Evolutionary conservation across 1,284 basidiomycete genomes (phyloP).

Genomic region (Boletus holoroseus): DNA sequence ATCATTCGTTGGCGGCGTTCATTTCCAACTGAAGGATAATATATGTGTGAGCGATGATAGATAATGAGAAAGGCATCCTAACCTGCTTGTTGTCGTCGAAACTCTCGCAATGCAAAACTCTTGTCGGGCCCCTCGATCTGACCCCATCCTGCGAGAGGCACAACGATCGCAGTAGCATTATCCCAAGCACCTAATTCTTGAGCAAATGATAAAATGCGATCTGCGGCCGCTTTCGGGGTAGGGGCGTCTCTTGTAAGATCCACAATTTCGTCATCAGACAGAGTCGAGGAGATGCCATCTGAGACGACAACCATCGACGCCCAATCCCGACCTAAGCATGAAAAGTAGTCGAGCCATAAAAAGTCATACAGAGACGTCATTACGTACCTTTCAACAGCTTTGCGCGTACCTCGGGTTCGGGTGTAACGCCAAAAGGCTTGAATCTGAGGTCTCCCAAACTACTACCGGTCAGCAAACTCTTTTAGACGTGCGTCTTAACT

Average conservation of each 20-base stretch:
- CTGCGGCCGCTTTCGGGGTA: conserved; percentile 78
- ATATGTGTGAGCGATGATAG: conserved; percentile 12
- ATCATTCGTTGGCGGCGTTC: conserved; percentile 64
- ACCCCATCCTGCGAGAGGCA: conserved; percentile 92
- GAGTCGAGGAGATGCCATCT: conserved; percentile 86
- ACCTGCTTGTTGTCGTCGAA: conserved; percentile 69
- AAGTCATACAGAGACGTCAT: not conserved
- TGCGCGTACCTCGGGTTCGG: conserved; percentile 88
- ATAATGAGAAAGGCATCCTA: conserved; percentile 18
- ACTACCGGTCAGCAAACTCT: conserved; percentile 8
- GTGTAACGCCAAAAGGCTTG: conserved; percentile 89
- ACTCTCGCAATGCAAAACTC: conserved; percentile 79
- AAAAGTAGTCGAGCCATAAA: conserved; percentile 6
- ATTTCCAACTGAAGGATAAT: conserved; percentile 46
- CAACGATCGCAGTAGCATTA: conserved; percentile 88
- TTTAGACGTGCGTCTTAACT: conserved; percentile 19
- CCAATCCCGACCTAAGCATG: conserved; percentile 58
- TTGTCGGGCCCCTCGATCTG: conserved; percentile 71
- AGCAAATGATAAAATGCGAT: conserved; percentile 79
- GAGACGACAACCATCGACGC: conserved; percentile 79
- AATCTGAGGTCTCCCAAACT: conserved; percentile 89
- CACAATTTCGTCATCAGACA: conserved; percentile 92
- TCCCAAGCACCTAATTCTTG: conserved; percentile 90
- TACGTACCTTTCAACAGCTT: conserved; percentile 68
- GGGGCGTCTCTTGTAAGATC: conserved; percentile 75